Conservation (phyloP, 768 basidiomycete species). For the Amanita exitialis region DNA sequence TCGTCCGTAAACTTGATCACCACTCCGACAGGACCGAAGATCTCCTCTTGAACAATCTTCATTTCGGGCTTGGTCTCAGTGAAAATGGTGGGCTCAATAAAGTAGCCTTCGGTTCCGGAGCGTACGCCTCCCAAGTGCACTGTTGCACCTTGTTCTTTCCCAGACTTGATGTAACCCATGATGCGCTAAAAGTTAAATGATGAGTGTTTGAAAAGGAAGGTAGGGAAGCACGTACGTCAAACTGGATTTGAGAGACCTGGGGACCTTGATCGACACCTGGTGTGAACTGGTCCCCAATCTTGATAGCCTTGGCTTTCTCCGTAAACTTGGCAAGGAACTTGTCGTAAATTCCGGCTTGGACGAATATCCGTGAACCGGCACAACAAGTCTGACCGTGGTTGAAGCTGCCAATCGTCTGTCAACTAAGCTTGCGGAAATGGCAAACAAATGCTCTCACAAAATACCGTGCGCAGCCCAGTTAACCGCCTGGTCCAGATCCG, state of each 20-base stretch:
- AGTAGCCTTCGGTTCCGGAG: slow-evolving; percentile 38
- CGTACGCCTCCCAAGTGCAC: slow-evolving; percentile 60
- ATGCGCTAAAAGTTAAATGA: slow-evolving; percentile 41
- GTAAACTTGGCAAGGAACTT: slow-evolving; percentile 57
- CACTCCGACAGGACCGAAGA: slow-evolving; percentile 75
- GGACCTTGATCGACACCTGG: slow-evolving; percentile 56
- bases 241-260: slow-evolving; percentile 62
- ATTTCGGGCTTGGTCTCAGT: slow-evolving; percentile 55
- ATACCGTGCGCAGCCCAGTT: slow-evolving; percentile 66
- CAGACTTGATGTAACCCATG: slow-evolving; percentile 69
- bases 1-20: slow-evolving; percentile 68
- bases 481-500: slow-evolving; percentile 62
- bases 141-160: slow-evolving; percentile 62
- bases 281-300: slow-evolving; percentile 60
- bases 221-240: slow-evolving; percentile 38
- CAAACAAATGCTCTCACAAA: slow-evolving; percentile 38
- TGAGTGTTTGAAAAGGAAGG: not conserved
- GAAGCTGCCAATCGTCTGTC: slow-evolving; percentile 26
- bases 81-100: slow-evolving; percentile 70
- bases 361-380: slow-evolving; percentile 78
- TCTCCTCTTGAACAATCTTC: slow-evolving; percentile 69
- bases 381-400: slow-evolving; percentile 74
- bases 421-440: not conserved
- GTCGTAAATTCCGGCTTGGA: slow-evolving; percentile 75
- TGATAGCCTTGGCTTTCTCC: slow-evolving; percentile 34